phyloP scores from a whole-genome alignment of 2,329 filamentous ascomycete species.

The Capronia americana region DNA sequence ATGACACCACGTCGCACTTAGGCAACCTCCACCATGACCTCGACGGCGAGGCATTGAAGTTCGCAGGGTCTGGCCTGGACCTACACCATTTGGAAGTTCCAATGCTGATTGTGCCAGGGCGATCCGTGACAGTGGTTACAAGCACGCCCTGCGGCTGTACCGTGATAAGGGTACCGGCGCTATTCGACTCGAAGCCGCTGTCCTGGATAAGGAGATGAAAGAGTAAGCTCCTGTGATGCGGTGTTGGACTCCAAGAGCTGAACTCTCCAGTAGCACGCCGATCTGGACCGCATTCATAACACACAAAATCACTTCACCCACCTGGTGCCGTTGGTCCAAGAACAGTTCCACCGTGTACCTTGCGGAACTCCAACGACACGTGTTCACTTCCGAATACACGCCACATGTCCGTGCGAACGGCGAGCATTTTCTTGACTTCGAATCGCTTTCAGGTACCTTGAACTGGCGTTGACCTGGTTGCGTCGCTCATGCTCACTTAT shows the following conservation, averaged over 20 bases:
- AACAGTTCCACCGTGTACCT: constrained; percentile 54
- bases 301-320: constrained; percentile 52
- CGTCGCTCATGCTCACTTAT: not conserved
- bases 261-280: constrained; percentile 53
- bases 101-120: constrained; percentile 46
- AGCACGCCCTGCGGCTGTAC: constrained; percentile 63
- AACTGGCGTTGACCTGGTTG: not conserved
- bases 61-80: constrained; percentile 53
- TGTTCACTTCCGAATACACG: constrained; percentile 61
- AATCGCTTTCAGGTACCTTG: constrained; percentile 43
- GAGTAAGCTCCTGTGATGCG: constrained; percentile 44
- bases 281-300: constrained; percentile 68
- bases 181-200: constrained; percentile 63
- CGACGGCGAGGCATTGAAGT: constrained; percentile 55
- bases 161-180: constrained; percentile 58
- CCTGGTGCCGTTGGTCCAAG: constrained; percentile 53
- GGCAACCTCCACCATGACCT: constrained; percentile 56
- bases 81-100: not conserved
- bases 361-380: constrained; percentile 58
- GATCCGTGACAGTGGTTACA: constrained; percentile 59
- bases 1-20: constrained; percentile 55
- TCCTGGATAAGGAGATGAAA: constrained; percentile 59
- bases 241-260: constrained; percentile 6
- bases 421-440: constrained; percentile 51
- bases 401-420: constrained; percentile 47